A percentile compares a stretch with the other conserved stretches of the same genome.
phyloP scores from a whole-genome alignment of 108 stramenopile species.

The Nitzschia inconspicua region DNA sequence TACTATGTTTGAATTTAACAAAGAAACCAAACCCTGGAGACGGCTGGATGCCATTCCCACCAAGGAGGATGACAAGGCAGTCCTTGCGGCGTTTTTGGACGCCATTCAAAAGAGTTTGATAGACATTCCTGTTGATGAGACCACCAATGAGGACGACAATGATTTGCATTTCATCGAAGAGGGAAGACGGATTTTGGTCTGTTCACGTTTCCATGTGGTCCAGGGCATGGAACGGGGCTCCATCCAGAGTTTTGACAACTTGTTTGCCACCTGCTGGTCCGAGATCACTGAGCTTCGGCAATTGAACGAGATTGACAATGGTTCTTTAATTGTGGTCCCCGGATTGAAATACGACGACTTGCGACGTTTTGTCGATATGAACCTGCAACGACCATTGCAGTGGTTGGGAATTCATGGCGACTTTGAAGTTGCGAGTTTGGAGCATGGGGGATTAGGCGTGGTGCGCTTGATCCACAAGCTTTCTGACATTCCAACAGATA shows the following conservation, averaged over 20 bases:
- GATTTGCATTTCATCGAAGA: slow-evolving; percentile 81
- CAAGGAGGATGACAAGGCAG: slow-evolving; percentile 9
- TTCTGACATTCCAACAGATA: slow-evolving; percentile 48
- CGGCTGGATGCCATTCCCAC: slow-evolving; percentile 30
- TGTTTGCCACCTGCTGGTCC: slow-evolving; percentile 69
- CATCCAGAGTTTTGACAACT: slow-evolving; percentile 29
- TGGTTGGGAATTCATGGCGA: slow-evolving; percentile 55
- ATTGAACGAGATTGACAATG: slow-evolving; percentile 37
- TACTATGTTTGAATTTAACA: slow-evolving; percentile 10
- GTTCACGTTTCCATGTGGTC: slow-evolving; percentile 65
- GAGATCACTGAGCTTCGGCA: slow-evolving; percentile 46
- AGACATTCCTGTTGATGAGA: slow-evolving; percentile 61
- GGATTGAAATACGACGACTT: slow-evolving; percentile 24
- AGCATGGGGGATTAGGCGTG: slow-evolving; percentile 40
- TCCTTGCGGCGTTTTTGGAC: slow-evolving; percentile 51
- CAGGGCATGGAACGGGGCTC: slow-evolving; percentile 3
- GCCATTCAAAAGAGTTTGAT: slow-evolving; percentile 49
- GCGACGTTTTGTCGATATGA: slow-evolving; percentile 42
- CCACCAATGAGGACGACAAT: slow-evolving; percentile 45
- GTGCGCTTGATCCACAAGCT: slow-evolving; percentile 68
- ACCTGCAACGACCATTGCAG: slow-evolving; percentile 57
- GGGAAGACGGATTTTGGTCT: slow-evolving; percentile 60
- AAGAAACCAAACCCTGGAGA: slow-evolving; percentile 21
- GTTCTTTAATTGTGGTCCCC: slow-evolving; percentile 65
- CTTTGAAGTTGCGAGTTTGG: slow-evolving; percentile 65